Evolutionary conservation across 1,139 yeast species (phyloP).

Genomic region (Candida pseudocylindracea): DNA sequence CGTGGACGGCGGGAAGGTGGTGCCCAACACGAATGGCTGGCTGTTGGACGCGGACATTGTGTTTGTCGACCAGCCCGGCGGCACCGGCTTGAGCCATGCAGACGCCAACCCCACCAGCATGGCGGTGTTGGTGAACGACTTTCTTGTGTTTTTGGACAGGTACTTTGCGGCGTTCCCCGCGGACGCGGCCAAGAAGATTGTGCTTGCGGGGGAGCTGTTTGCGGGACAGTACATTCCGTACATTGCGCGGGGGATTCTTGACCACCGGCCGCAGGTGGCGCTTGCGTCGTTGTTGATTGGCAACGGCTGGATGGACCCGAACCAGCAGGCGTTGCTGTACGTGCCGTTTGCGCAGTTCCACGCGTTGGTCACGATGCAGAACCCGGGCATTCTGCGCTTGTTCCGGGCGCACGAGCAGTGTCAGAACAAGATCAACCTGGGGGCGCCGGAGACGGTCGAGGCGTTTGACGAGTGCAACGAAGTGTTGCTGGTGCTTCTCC

Average conservation of each 20-base stretch:
- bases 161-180: constrained; percentile 61
- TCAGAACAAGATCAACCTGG: constrained; percentile 20
- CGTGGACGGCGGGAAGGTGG: constrained; percentile 20
- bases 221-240: constrained; percentile 96
- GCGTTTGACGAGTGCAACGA: constrained; percentile 20
- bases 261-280: constrained; percentile 22
- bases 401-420: constrained; percentile 38
- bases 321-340: constrained; percentile 62
- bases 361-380: constrained; percentile 21
- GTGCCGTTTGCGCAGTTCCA: constrained; percentile 47
- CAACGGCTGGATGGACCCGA: constrained; percentile 94
- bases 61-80: constrained; percentile 88
- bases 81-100: constrained; percentile 71
- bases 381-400: constrained; percentile 14
- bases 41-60: constrained; percentile 55
- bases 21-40: constrained; percentile 66
- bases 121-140: constrained; percentile 31
- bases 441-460: constrained; percentile 8
- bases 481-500: constrained; percentile 8
- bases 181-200: constrained; percentile 38
- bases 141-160: constrained; percentile 39
- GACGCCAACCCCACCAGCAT: constrained; percentile 35
- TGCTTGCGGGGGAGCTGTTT: constrained; percentile 84
- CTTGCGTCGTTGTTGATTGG: constrained; percentile 64
- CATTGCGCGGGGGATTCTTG: constrained; percentile 41